Conservation (phyloP, 257 asterid genomes). For the Jacaranda mimosifolia region DNA sequence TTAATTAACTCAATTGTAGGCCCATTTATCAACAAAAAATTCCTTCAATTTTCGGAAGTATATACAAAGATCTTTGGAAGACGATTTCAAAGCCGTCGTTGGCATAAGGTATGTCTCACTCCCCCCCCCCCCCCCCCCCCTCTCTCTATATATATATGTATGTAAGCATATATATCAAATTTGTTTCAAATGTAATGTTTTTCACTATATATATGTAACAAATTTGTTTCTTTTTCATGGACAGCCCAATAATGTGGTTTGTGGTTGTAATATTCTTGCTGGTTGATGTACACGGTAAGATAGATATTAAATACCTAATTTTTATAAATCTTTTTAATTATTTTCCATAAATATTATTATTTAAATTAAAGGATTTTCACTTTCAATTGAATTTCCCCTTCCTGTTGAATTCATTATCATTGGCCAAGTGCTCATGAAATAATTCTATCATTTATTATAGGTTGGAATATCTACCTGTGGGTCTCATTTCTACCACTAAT, state of each 20-base stretch:
- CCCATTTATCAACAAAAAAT: slow-evolving; percentile 70
- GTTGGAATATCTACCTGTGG: slow-evolving; percentile 85
- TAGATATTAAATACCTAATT: no score
- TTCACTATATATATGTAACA: neutral
- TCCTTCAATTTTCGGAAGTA: slow-evolving; percentile 77
- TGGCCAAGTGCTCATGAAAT: neutral
- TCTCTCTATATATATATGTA: neutral
- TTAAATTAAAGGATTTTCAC: no score
- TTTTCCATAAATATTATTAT: no score
- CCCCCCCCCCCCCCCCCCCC: no score
- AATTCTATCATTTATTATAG: slow-evolving; percentile 39
- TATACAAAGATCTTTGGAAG: slow-evolving; percentile 75
- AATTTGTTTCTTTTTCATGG: slow-evolving; percentile 17
- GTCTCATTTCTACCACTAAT: slow-evolving; percentile 74
- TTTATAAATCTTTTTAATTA: neutral
- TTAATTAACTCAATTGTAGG: slow-evolving; percentile 42
- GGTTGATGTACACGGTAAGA: slow-evolving; percentile 81
- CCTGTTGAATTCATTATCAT: neutral
- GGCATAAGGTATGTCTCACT: no score
- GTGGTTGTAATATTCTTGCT: slow-evolving; percentile 75
- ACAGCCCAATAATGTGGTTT: slow-evolving; percentile 86
- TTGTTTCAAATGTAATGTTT: no score
- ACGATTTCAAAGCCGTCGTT: slow-evolving; percentile 73
- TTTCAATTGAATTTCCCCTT: no score
- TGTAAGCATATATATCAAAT: no score